Base-by-base conservation (phyloP, 208 protist genomes). In the Wallacemonas sp. region DNA sequence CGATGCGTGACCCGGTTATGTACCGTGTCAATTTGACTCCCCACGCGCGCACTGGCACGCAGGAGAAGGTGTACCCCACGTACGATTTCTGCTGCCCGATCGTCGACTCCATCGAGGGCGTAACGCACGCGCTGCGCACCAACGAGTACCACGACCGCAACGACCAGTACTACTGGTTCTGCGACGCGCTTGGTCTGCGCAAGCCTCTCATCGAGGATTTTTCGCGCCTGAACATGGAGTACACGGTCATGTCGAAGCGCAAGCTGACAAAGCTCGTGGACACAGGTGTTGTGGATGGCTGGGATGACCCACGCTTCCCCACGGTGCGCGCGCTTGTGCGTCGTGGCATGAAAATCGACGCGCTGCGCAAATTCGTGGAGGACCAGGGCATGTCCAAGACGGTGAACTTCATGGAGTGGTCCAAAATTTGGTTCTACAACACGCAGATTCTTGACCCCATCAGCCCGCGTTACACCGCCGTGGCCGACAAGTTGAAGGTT, bases 21-120 rank as follows among this genome's bases (percentile, higher is more conserved):
- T 99, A 97, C 77, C 86, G 99, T 41, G 97, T 97, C 49, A 98
- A 97, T 63, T 48, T 94, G 38, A 89, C 73, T 4, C 93, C 97
- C 48, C 98, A 99, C 73, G 77, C 81, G 20, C 76, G 90, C n/a
- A 97, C 97, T 8, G 97, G 93, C 32, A 80, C 63, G n/a, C 88
- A 97, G 73, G 92, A 96, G 48, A 94, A 95, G 63, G 87, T 98
- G 67, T 97, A 99, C 79, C 99, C 98, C 26, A 99, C 97, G 1
- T 99, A 99, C 82, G 99, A 99, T 76, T 99, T 99, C 74, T 98
- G 97, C 54, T 99, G 98, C 84, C 99, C 99, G 5, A 97, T 99
- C 57, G 91, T 99, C 48, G 99, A 99, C 77, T 96, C 87, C 5
- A 42, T 99, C 23, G 98, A 99, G 76, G 98, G 98, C 54, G 97